Evolutionary conservation across 306 rosid genomes (phyloP).

Genomic region (Vigna angularis): DNA sequence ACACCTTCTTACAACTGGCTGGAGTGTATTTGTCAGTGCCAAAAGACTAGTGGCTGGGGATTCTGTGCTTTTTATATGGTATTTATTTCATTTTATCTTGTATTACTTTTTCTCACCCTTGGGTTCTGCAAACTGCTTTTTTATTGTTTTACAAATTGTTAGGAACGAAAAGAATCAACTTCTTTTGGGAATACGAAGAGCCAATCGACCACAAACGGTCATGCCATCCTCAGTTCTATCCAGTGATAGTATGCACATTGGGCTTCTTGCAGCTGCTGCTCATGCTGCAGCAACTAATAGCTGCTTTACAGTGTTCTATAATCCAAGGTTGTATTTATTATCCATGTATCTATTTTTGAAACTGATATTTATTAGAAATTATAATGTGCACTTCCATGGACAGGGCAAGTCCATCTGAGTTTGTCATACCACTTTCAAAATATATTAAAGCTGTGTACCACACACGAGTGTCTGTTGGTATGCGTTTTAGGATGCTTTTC

Average conservation of each 20-base stretch:
- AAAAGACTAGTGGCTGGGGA: conserved; percentile 93
- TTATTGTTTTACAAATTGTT: conserved; percentile 12
- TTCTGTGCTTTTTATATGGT: conserved; percentile 94
- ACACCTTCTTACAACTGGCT: conserved; percentile 93
- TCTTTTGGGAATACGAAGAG: conserved; percentile 85
- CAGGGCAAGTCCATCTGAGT: conserved; percentile 97
- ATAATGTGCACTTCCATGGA: conserved; percentile 39
- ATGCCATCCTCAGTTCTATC: conserved; percentile 89
- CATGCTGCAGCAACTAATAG: conserved; percentile 92
- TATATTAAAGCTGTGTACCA: conserved; percentile 89
- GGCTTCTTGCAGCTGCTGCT: conserved; percentile 96
- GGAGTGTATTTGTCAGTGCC: conserved; percentile 96
- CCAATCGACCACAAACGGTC: conserved; percentile 79
- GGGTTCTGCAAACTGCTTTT: conserved; percentile 31
- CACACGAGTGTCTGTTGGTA: conserved; percentile 89
- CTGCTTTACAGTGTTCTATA: conserved; percentile 87
- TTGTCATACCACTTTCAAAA: conserved; percentile 81
- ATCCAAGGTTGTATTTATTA: conserved; percentile 72
- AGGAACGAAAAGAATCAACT: conserved; percentile 96
- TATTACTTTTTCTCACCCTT: conserved; percentile 20
- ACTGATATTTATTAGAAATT: conserved; percentile 17
- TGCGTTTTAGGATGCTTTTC: conserved; percentile 93
- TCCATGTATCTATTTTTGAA: conserved; percentile 13
- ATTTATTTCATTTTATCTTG: conserved; percentile 29
- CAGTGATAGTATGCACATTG: conserved; percentile 93